Conservation (phyloP, 345 rosid species). For the Iberis pinnata region DNA sequence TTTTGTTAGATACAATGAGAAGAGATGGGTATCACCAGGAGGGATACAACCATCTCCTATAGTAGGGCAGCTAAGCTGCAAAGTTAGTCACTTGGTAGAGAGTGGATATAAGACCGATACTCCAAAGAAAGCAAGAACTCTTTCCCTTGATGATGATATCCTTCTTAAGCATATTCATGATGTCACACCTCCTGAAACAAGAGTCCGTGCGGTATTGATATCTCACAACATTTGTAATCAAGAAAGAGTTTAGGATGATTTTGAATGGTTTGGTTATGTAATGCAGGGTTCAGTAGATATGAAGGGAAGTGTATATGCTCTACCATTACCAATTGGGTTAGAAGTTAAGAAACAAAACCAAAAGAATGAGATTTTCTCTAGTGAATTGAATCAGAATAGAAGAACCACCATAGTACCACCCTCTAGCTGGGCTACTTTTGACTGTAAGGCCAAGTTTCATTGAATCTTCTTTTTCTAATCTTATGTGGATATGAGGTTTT, state of each 20-base stretch:
- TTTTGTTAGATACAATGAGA: slow-evolving; percentile 54
- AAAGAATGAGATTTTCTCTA: slow-evolving; percentile 19
- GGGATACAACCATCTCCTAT: slow-evolving; percentile 33
- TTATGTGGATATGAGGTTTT: neutral
- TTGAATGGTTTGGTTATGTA: neutral
- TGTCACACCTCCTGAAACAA: slow-evolving; percentile 32
- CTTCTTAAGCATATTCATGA: slow-evolving; percentile 38
- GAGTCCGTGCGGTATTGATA: slow-evolving; percentile 42
- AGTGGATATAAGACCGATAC: slow-evolving; percentile 28
- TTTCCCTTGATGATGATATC: slow-evolving; percentile 61
- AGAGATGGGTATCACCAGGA: slow-evolving; percentile 56
- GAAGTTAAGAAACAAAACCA: slow-evolving; percentile 20
- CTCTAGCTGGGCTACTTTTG: slow-evolving; percentile 59
- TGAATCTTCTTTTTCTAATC: too few relatives aligned
- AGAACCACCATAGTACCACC: slow-evolving; percentile 35
- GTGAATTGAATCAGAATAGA: slow-evolving; percentile 16
- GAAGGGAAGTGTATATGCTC: slow-evolving; percentile 27
- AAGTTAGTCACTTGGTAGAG: slow-evolving; percentile 18
- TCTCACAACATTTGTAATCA: neutral
- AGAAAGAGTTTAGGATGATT: neutral
- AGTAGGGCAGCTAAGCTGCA: slow-evolving; percentile 15
- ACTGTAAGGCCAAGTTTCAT: slow-evolving; percentile 39
- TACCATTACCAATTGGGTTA: slow-evolving; percentile 24
- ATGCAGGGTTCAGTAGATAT: slow-evolving; percentile 49
- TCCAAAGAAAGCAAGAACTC: slow-evolving; percentile 38